Evolutionary conservation across 2,329 filamentous ascomycete genomes (phyloP), one percentile per base, ranked within the genome.

Genomic region (Colletotrichum endophyticum): DNA sequence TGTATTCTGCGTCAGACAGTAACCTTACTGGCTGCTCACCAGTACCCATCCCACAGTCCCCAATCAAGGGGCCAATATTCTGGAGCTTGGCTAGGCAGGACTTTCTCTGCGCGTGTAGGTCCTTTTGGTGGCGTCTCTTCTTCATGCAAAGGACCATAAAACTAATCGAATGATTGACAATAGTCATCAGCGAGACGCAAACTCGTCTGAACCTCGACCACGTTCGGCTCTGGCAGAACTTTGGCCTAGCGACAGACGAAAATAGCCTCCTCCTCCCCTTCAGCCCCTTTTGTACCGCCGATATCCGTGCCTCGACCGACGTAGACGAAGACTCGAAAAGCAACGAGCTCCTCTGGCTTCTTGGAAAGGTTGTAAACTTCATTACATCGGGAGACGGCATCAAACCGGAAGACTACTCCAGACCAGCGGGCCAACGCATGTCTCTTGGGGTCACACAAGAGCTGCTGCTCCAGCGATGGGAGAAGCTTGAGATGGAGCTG

Each of bases 21-120:
- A 22, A 84, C 89, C 13, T 84, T 85, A 59, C 84, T 85, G 16
- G 86, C 75, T 5, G 81, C 71, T 2, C 79, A 75, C 74, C 49
- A 2, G 28, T 66, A 19, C 78, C 76, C 5, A 84, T 84, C n/a
- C 87, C 90, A 3, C 91, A 89, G 5, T 89, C 89, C 80, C 90
- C 87, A 13, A 87, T 91, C 25, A 88, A 85, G 81, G 91, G 77
- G 13, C 63, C 92, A 8, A 91, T 91, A 0, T 94, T 94, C 80
- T 94, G 92, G 92, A 93, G 93, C 78, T 92, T 93, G 81, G 92
- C 92, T 19, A 86, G 92, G 28, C 92, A 94, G 79, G 92, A 94
- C 78, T 92, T 93, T 84, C 84, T 93, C 34, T 89, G 91, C 80
- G 92, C 92, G 69, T 93, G 90, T 88, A 82, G 84, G 87, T 84